These are phyloP conservation scores for Arabis alpina DNA, from an alignment of 345 rosid species.

Conservation along the genomic window DNA sequence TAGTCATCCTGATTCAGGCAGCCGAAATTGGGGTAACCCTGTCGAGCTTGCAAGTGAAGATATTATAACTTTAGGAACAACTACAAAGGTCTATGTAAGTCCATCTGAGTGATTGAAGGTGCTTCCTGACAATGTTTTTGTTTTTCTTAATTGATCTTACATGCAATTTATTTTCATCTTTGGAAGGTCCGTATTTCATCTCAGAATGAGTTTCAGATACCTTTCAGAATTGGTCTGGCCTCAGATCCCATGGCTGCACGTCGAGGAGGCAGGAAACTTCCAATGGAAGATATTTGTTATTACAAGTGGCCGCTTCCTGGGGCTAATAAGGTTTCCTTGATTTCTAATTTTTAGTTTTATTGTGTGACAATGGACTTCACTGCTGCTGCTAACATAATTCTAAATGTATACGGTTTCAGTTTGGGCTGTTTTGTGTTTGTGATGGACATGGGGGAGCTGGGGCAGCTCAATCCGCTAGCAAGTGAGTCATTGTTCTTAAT, in stretches of 20 bases:
- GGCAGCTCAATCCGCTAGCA: slow-evolving; percentile 91
- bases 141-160: slow-evolving; percentile 1
- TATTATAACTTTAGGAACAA: slow-evolving; percentile 83
- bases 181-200: slow-evolving; percentile 73
- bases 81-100: slow-evolving; percentile 76
- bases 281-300: slow-evolving; percentile 96
- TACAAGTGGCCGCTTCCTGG: slow-evolving; percentile 96
- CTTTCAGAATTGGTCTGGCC: slow-evolving; percentile 83
- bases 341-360: slow-evolving; percentile 30
- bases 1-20: slow-evolving; percentile 66
- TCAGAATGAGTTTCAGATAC: slow-evolving; percentile 55
- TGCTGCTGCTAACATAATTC: slow-evolving; percentile 24
- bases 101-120: slow-evolving; percentile 22
- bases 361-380: slow-evolving; percentile 27
- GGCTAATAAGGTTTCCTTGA: slow-evolving; percentile 62
- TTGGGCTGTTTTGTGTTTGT: slow-evolving; percentile 92
- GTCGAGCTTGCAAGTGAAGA: slow-evolving; percentile 81
- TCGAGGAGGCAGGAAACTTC: slow-evolving; percentile 89
- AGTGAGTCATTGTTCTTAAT: slow-evolving; percentile 58
- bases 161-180: slow-evolving; percentile 35
- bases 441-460: slow-evolving; percentile 96
- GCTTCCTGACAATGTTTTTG: slow-evolving; percentile 9
- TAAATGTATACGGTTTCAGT: slow-evolving; percentile 54
- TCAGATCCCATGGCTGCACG: slow-evolving; percentile 97
- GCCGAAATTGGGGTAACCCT: slow-evolving; percentile 80